Evolutionary conservation across 768 basidiomycete genomes (phyloP), one percentile per base, ranked within the genome.

Genomic region (Clitopilus hobsonii): DNA sequence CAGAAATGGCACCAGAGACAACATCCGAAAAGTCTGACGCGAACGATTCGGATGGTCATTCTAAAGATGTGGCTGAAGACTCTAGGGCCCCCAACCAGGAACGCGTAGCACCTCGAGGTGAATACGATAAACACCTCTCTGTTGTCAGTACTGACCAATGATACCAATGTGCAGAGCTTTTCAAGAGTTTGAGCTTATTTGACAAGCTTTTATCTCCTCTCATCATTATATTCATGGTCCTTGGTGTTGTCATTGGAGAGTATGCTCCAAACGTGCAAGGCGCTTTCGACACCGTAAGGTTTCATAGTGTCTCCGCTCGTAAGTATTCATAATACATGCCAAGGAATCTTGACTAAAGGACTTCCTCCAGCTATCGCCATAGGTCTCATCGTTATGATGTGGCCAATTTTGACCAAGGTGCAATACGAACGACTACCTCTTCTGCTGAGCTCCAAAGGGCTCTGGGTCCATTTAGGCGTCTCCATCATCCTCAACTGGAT

Each of bases 361-460:
- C n/a, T 20, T 5, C n/a, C 27, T 32, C 29, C n/a, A 93, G 91
- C 90, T 1, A 89, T 93, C 41, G 86, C 86, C 13, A 74, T 92
- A 38, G 92, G 91, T 1, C 80, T 94, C 30, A 80, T 93, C 16
- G 72, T 92, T 52, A 94, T 94, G 79, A 93, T 93, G 88, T 91
- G 89, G 88, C 91, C 90, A 1, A 79, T 86, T 30, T 78, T 87
- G 52, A 83, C 84, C 47, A 86, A 85, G 69, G 85, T 91, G 10
- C 86, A 86, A 63, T 93, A 89, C 65, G 91, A 93, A 65, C 65
- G 71, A 1, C 76, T 94, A 1, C 85, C 85, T 0, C 55, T 64
- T 8, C 66, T 90, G 25, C 79, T 91, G 58, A 65, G 69, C 1
- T 77, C 83, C 1, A 59, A 69, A 7, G 67, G 70, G 1, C 68